These are phyloP conservation scores for Chimonanthus salicifolius DNA, from an alignment of 164 flowering plant species.

Conservation along the genomic window DNA sequence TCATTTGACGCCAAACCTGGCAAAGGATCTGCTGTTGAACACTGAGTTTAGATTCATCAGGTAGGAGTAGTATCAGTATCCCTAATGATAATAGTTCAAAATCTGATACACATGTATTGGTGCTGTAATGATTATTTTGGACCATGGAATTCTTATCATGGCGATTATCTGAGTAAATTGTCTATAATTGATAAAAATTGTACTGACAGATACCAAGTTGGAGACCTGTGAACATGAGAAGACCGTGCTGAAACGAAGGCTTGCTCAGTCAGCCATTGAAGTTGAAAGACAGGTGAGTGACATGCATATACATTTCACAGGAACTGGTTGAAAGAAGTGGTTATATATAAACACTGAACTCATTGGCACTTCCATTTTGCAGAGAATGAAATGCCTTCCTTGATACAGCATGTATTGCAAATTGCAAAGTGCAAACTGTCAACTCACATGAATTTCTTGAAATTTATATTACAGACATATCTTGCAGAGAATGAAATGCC, in stretches of 20 bases:
- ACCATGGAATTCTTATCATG: not conserved
- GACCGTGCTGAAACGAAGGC: conserved; percentile 57
- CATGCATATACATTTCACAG: not conserved
- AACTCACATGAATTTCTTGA: too few relatives aligned
- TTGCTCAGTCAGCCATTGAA: conserved; percentile 73
- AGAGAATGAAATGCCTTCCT: conserved; percentile 85
- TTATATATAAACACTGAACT: not conserved
- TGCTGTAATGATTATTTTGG: too few relatives aligned
- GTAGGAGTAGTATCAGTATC: too few relatives aligned
- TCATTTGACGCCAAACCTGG: not conserved
- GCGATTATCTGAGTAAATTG: not conserved
- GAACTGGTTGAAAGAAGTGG: too few relatives aligned
- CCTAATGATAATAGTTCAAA: too few relatives aligned
- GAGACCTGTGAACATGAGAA: conserved; percentile 66
- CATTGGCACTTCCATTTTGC: conserved; percentile 19
- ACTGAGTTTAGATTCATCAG: not conserved
- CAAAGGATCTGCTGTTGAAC: not conserved
- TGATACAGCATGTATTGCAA: conserved; percentile 18
- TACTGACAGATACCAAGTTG: conserved; percentile 40
- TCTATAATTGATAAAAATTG: not conserved
- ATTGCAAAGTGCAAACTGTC: not conserved
- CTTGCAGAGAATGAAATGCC: too few relatives aligned
- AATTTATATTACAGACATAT: too few relatives aligned
- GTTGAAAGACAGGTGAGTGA: conserved; percentile 72
- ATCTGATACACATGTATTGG: too few relatives aligned